Percentiles rank a stretch among this genome's conserved stretches.
These are phyloP conservation scores for Barbatosphaeria neglecta DNA, from an alignment of 495 filamentous ascomycete species.

Conservation along the genomic window DNA sequence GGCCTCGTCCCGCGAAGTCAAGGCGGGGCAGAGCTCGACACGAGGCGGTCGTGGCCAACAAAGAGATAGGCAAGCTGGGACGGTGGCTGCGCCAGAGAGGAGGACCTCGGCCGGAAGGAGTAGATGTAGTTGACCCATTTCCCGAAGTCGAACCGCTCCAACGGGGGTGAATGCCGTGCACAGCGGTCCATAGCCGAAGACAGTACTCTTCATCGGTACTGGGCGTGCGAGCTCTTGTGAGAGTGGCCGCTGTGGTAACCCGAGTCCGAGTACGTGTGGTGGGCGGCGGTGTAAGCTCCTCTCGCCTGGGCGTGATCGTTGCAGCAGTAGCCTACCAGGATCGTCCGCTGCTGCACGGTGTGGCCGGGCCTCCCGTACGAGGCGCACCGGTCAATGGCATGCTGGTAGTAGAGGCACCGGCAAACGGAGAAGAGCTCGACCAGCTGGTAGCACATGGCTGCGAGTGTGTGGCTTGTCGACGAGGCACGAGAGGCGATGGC, in stretches of 20 bases:
- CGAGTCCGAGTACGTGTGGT: conserved; percentile 36
- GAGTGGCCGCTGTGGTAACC: conserved; percentile 39
- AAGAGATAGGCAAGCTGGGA: conserved; percentile 38
- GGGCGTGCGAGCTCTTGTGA: conserved; percentile 25
- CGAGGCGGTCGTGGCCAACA: conserved; percentile 33
- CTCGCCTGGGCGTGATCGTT: conserved; percentile 19
- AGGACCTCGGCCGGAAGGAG: conserved; percentile 33
- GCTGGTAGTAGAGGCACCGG: conserved; percentile 73
- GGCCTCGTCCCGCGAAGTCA: conserved; percentile 2
- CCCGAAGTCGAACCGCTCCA: conserved; percentile 31
- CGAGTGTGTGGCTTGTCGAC: background rate
- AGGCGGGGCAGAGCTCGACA: conserved; percentile 31
- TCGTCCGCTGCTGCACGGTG: conserved; percentile 57
- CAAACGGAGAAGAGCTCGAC: conserved; percentile 74
- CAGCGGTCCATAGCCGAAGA: conserved; percentile 40
- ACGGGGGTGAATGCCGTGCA: conserved; percentile 31
- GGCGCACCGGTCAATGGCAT: conserved; percentile 67
- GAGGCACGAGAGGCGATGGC: background rate
- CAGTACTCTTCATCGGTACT: conserved; percentile 39
- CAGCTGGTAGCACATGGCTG: conserved; percentile 63
- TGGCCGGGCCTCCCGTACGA: conserved; percentile 61
- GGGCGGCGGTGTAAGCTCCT: conserved; percentile 9
- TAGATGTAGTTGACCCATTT: conserved; percentile 38
- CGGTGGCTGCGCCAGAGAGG: conserved; percentile 26
- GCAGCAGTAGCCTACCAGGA: conserved; percentile 73